These are phyloP conservation scores for Leccinum pallidistipes DNA, from an alignment of 1,284 basidiomycete species.

Conservation along the genomic window DNA sequence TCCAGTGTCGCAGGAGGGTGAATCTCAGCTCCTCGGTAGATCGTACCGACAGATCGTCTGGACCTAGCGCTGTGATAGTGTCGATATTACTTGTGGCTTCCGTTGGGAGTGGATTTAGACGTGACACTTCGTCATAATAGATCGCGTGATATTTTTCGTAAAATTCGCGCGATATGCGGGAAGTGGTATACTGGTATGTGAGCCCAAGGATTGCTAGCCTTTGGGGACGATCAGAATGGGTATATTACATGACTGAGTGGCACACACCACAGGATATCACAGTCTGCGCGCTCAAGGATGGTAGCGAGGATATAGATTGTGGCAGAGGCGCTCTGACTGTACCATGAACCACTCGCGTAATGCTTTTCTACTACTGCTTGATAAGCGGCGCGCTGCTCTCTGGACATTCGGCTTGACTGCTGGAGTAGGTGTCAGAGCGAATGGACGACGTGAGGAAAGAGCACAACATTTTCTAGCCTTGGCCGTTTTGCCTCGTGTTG, in stretches of 20 bases:
- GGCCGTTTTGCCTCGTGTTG: slow-evolving; percentile 49
- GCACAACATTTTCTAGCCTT: slow-evolving; percentile 45
- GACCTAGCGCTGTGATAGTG: slow-evolving; percentile 54
- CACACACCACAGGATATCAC: slow-evolving; percentile 86
- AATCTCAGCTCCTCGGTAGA: slow-evolving; percentile 89
- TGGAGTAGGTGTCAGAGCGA: slow-evolving; percentile 17
- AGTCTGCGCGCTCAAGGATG: slow-evolving; percentile 86
- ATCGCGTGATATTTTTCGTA: slow-evolving; percentile 84
- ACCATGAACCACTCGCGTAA: slow-evolving; percentile 83
- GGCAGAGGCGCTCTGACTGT: slow-evolving; percentile 88
- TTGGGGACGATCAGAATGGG: slow-evolving; percentile 8
- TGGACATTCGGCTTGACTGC: slow-evolving; percentile 52
- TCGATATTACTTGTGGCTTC: slow-evolving; percentile 38
- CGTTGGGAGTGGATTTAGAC: slow-evolving; percentile 71
- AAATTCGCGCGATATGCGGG: slow-evolving; percentile 81
- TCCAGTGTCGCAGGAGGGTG: slow-evolving; percentile 97
- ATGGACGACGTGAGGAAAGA: not conserved
- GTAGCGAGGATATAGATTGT: slow-evolving; percentile 92
- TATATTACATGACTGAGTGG: not conserved
- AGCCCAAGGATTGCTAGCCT: slow-evolving; percentile 94
- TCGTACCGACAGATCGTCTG: slow-evolving; percentile 82
- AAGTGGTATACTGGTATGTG: slow-evolving; percentile 89
- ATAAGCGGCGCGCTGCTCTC: slow-evolving; percentile 68
- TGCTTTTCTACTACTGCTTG: slow-evolving; percentile 73
- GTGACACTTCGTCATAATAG: slow-evolving; percentile 87